A percentile compares a stretch with the other conserved stretches of the same genome.
Conservation (phyloP, 2,329 filamentous ascomycete species). For the Claviceps quebecensis region DNA sequence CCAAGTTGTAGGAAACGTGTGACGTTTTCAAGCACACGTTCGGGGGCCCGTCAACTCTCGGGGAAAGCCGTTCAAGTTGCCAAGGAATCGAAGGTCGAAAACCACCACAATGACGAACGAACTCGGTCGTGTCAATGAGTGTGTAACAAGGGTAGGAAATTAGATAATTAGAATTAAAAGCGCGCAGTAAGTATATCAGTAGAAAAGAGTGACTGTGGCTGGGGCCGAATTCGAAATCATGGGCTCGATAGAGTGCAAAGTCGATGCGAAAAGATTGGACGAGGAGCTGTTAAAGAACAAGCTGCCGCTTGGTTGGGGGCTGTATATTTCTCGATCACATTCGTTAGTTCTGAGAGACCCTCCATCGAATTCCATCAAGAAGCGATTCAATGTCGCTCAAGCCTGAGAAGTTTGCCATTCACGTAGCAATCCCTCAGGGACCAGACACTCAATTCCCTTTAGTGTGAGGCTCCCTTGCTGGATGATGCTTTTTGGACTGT, state of each 20-base stretch:
- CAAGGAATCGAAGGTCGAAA: constrained; percentile 35
- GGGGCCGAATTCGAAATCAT: constrained; percentile 32
- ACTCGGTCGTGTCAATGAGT: constrained; percentile 18
- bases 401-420: constrained; percentile 8
- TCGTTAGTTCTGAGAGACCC: constrained; percentile 18
- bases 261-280: constrained; percentile 25
- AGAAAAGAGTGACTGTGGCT: constrained; percentile 45
- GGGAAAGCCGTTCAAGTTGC: constrained; percentile 34
- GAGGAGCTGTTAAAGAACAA: constrained; percentile 32
- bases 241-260: constrained; percentile 19
- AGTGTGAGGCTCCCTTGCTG: constrained; percentile 15
- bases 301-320: constrained; percentile 25
- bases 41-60: constrained; percentile 19
- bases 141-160: constrained; percentile 28
- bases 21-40: constrained; percentile 11
- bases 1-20: constrained; percentile 4
- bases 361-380: constrained; percentile 4
- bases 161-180: constrained; percentile 40
- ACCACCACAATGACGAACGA: constrained; percentile 25
- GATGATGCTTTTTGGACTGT: constrained; percentile 9
- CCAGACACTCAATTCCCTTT: constrained; percentile 6
- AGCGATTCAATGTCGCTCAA: constrained; percentile 10
- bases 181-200: constrained; percentile 37
- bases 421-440: constrained; percentile 6
- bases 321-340: constrained; percentile 21